Evolutionary conservation across 306 rosid species (phyloP).

Genomic region (Ceratonia siliqua): DNA sequence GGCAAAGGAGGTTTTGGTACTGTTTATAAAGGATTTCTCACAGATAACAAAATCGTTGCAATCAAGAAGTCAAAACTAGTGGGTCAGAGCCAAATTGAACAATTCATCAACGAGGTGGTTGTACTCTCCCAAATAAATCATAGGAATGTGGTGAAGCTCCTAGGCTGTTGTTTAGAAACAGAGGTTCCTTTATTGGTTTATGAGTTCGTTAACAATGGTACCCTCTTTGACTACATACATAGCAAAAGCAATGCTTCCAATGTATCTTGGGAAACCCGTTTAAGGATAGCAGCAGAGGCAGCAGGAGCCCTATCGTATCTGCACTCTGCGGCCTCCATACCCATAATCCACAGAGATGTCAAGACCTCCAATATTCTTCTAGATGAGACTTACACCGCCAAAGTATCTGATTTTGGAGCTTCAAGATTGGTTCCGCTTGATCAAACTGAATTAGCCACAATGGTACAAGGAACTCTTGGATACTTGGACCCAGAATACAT

Average conservation of each 20-base stretch:
- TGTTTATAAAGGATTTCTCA: conserved; percentile 7
- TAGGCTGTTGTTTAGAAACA: conserved; percentile 22
- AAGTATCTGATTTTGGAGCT: conserved; percentile 41
- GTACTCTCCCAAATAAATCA: conserved; percentile 27
- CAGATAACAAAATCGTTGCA: neutral
- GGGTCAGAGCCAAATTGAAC: conserved; percentile 13
- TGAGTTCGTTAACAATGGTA: conserved; percentile 30
- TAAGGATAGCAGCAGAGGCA: conserved; percentile 39
- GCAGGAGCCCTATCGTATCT: conserved; percentile 36
- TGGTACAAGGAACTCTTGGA: conserved; percentile 42
- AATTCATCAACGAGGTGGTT: conserved; percentile 10
- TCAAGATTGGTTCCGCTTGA: conserved; percentile 40
- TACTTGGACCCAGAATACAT: conserved; percentile 42
- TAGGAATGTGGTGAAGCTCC: conserved; percentile 19
- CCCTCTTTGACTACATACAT: conserved; percentile 23
- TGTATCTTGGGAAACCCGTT: neutral
- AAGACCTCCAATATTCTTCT: conserved; percentile 42
- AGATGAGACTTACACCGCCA: conserved; percentile 24
- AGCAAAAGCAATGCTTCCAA: neutral
- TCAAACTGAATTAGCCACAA: conserved; percentile 25
- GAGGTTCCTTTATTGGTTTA: conserved; percentile 25
- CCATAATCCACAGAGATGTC: conserved; percentile 43
- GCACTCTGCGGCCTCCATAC: conserved; percentile 33
- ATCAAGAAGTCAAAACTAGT: conserved; percentile 10
- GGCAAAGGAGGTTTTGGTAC: conserved; percentile 22